Evolutionary conservation across 495 filamentous ascomycete species (phyloP).

Genomic region (Podospora comata): DNA sequence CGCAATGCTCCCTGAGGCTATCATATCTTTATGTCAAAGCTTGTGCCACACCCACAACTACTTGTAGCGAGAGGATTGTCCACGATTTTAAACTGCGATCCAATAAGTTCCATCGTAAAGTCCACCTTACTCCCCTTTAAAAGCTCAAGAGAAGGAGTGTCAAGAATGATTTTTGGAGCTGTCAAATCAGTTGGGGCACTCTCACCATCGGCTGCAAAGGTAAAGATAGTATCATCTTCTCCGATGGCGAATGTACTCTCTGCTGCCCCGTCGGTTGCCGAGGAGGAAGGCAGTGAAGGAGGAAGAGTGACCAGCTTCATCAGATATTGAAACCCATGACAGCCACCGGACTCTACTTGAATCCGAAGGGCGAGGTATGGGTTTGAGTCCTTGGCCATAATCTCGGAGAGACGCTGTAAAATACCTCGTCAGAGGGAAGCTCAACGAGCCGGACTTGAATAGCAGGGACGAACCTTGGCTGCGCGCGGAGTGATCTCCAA

Average conservation of each 20-base stretch:
- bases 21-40: conserved; percentile 83
- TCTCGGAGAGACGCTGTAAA: conserved; percentile 62
- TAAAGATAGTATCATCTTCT: conserved; percentile 75
- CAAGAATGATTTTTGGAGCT: conserved; percentile 80
- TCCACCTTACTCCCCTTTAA: conserved; percentile 91
- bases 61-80: conserved; percentile 87
- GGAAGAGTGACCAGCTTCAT: conserved; percentile 74
- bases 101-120: conserved; percentile 95
- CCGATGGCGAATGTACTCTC: conserved; percentile 32
- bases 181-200: conserved; percentile 19
- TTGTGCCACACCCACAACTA: conserved; percentile 96
- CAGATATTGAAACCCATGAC: conserved; percentile 96
- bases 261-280: conserved; percentile 8
- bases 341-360: conserved; percentile 86
- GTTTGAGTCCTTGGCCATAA: conserved; percentile 70
- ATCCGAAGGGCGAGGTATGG: conserved; percentile 82
- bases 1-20: not conserved
- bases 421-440: not conserved
- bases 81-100: conserved; percentile 94
- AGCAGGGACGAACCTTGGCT: conserved; percentile 58
- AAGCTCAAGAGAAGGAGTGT: conserved; percentile 80
- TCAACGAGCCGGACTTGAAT: not conserved
- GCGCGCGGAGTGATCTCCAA: conserved; percentile 80
- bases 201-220: conserved; percentile 17
- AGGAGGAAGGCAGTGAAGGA: conserved; percentile 31